Conservation (phyloP, 805 yeast genomes). For the Metschnikowia peoriensis region DNA sequence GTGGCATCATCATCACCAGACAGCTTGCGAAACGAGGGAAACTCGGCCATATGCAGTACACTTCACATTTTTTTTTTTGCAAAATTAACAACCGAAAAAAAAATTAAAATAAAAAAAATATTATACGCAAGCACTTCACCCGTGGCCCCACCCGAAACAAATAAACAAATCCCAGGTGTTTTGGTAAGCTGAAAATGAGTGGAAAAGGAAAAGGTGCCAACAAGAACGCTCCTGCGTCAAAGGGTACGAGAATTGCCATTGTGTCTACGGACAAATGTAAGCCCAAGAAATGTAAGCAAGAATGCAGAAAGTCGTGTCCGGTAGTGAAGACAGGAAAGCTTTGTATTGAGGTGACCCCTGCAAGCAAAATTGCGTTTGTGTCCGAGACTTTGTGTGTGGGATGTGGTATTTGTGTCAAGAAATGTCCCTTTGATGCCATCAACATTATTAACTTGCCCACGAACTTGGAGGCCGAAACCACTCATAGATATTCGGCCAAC, state of each 20-base stretch:
- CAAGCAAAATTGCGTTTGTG: constrained; percentile 88
- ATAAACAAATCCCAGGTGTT: too few species aligned
- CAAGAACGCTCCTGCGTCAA: constrained; percentile 20
- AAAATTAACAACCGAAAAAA: neutral
- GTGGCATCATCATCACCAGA: constrained; percentile 1
- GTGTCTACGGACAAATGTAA: constrained; percentile 93
- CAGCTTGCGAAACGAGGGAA: neutral
- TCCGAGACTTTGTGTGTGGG: constrained; percentile 95
- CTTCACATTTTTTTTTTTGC: neutral
- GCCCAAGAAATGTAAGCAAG: constrained; percentile 98
- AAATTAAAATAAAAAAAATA: constrained; percentile 7
- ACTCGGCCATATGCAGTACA: constrained; percentile 2
- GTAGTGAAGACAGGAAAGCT: constrained; percentile 97
- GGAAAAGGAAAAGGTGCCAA: constrained; percentile 20
- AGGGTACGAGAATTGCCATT: constrained; percentile 87
- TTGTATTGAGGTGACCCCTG: constrained; percentile 94
- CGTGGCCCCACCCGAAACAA: constrained; percentile 5
- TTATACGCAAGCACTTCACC: neutral
- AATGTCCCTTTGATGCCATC: constrained; percentile 97
- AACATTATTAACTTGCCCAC: constrained; percentile 95
- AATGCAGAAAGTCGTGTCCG: constrained; percentile 95
- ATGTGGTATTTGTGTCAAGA: constrained; percentile 99
- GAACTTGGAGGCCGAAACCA: constrained; percentile 85
- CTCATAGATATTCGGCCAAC: constrained; percentile 97
- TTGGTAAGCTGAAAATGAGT: constrained; percentile 17